Evolutionary conservation across 306 rosid genomes (phyloP), one percentile per base, ranked within the genome.

Genomic region (Vigna trinervia): DNA sequence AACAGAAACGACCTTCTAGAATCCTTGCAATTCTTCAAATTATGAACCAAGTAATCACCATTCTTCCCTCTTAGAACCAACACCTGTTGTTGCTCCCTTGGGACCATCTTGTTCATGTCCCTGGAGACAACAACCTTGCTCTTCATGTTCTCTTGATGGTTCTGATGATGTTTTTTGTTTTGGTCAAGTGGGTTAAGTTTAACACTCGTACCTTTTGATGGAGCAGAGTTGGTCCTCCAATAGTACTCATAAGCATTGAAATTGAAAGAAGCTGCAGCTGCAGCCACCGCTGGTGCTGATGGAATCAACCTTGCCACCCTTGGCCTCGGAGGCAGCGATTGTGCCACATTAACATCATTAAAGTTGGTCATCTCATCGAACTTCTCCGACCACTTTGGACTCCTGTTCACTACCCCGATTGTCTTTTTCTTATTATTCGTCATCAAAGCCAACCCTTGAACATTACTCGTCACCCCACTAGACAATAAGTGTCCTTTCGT

Each of bases 21-120:
- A 65, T 90, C 87, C 84, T 95, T 91, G 93, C 97, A 90, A 50
- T 84, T 83, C 78, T 87, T 89, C 64, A 84, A 64, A 80, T 81
- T 87, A 14, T 90, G 91, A 63, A 81, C 86, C 83, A 83, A 74
- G 78, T 76, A 85, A 36, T 90, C 96, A n/a, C 86, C 94, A 77
- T 87, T 91, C 74, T 90, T 88, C 23, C 88, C 93, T 87, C 85
- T 88, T 71, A 84, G 50, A 39, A 80, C 88, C 72, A 84, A 26
- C 75, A 87, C 10, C 41, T 88, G 85, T 15, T 84, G 90, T 45
- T 79, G 83, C 41, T 86, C 87, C 47, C 82, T 69, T 52, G 86
- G 73, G 26, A 41, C 59, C 59, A 64, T 74, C 73, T 66, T 66
- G 56, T 80, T 71, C 22, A 23, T 32, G 54, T 77, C 74, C 73